These are phyloP conservation scores for Metschnikowia chrysomelidarum DNA, from an alignment of 805 yeast species.

Conservation along the genomic window DNA sequence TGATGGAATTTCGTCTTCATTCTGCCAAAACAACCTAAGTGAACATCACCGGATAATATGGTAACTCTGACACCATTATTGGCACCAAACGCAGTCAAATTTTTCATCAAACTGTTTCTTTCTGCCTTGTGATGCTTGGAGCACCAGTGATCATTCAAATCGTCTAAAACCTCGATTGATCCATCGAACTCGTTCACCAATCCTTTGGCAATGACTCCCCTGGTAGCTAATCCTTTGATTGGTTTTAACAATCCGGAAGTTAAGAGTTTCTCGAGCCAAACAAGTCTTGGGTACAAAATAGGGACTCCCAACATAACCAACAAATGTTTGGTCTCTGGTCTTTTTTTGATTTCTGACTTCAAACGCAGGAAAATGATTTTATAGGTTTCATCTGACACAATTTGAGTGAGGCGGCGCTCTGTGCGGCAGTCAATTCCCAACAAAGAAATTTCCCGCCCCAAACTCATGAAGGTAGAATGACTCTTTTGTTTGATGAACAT, in stretches of 20 bases:
- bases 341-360: constrained; percentile 49
- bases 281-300: constrained; percentile 89
- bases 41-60: constrained; percentile 91
- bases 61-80: constrained; percentile 69
- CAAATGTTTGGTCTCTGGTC: constrained; percentile 67
- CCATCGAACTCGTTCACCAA: constrained; percentile 92
- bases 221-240: constrained; percentile 53
- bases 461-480: constrained; percentile 66
- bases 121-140: constrained; percentile 82
- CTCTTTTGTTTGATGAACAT: constrained; percentile 66
- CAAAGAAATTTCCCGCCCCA: constrained; percentile 72
- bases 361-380: constrained; percentile 58
- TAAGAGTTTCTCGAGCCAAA: constrained; percentile 80
- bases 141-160: constrained; percentile 96
- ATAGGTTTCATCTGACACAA: constrained; percentile 59
- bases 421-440: constrained; percentile 91
- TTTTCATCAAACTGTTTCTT: constrained; percentile 65
- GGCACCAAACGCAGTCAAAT: constrained; percentile 66
- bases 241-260: constrained; percentile 61
- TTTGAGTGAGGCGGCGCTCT: constrained; percentile 66
- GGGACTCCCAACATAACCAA: constrained; percentile 91
- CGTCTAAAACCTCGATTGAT: constrained; percentile 85
- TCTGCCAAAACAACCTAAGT: constrained; percentile 80
- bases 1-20: constrained; percentile 56
- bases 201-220: constrained; percentile 62